Evolutionary conservation across 129 eudicot species (phyloP).

Genomic region (Lonicera japonica): DNA sequence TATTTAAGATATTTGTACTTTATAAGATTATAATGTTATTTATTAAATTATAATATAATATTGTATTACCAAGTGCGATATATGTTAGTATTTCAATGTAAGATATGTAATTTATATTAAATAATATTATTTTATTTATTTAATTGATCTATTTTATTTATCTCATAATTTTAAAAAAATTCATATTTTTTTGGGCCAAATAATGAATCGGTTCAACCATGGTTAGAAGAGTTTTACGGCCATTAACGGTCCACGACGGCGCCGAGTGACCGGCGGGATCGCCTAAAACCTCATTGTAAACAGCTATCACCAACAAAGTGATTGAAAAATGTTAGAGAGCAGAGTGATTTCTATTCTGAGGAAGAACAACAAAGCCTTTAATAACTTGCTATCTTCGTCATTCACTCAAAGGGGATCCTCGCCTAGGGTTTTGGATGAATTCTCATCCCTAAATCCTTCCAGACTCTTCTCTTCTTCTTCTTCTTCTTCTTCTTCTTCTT

Average conservation of each 20-base stretch:
- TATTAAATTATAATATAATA: too few species aligned
- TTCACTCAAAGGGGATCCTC: conserved; percentile 11
- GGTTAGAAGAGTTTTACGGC: conserved; percentile 14
- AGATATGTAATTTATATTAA: too few species aligned
- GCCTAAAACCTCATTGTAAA: conserved; percentile 18
- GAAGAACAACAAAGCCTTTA: conserved; percentile 26
- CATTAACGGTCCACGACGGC: conserved; percentile 11
- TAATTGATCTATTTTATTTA: too few species aligned
- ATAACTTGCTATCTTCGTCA: conserved; percentile 14
- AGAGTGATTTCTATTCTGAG: conserved; percentile 48
- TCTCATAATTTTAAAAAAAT: too few species aligned
- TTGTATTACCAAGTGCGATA: too few species aligned
- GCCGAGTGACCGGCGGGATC: conserved; percentile 23
- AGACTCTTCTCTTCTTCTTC: conserved; percentile 22
- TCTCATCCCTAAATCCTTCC: conserved; percentile 11
- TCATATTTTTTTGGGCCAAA: too few species aligned
- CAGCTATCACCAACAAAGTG: too few species aligned
- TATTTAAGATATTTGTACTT: too few species aligned
- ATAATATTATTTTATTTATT: too few species aligned
- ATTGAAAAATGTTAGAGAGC: conserved; percentile 39
- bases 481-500: conserved; percentile 23
- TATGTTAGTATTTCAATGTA: too few species aligned
- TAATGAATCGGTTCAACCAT: too few species aligned
- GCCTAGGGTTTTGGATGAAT: conserved; percentile 10
- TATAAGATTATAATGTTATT: too few species aligned